phyloP scores from a whole-genome alignment of 2,329 filamentous ascomycete species.

The Akanthomyces muscarius region DNA sequence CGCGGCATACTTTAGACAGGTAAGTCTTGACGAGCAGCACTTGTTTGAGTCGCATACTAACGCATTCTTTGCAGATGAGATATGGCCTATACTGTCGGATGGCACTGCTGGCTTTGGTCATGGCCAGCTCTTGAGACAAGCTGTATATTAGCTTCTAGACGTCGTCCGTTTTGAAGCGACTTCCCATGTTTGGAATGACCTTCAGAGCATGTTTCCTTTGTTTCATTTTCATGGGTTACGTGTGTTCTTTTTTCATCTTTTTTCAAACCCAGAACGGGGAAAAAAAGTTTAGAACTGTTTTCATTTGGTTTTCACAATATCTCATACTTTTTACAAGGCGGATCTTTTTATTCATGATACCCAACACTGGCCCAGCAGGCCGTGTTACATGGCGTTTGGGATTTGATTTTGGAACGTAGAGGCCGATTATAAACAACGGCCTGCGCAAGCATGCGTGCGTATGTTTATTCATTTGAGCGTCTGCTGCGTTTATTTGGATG shows the following conservation, averaged over 20 bases:
- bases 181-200: background rate
- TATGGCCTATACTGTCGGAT: constrained; percentile 98
- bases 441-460: constrained; percentile 9
- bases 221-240: background rate
- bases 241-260: constrained; percentile 1
- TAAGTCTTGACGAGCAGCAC: constrained; percentile 48
- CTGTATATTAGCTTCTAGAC: constrained; percentile 10
- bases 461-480: background rate
- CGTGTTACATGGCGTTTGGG: constrained; percentile 8
- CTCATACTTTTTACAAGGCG: constrained; percentile 15
- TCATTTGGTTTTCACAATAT: constrained; percentile 9
- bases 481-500: constrained; percentile 16
- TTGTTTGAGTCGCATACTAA: background rate
- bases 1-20: constrained; percentile 98
- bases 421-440: background rate
- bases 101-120: constrained; percentile 90
- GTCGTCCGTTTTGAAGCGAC: constrained; percentile 13
- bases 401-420: constrained; percentile 7
- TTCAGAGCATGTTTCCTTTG: constrained; percentile 11
- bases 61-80: constrained; percentile 66
- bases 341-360: constrained; percentile 16
- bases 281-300: constrained; percentile 5
- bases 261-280: constrained; percentile 4
- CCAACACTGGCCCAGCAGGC: constrained; percentile 4
- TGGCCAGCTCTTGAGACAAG: constrained; percentile 44